Conservation (phyloP, 768 basidiomycete genomes). For the Lentinula sp. region DNA sequence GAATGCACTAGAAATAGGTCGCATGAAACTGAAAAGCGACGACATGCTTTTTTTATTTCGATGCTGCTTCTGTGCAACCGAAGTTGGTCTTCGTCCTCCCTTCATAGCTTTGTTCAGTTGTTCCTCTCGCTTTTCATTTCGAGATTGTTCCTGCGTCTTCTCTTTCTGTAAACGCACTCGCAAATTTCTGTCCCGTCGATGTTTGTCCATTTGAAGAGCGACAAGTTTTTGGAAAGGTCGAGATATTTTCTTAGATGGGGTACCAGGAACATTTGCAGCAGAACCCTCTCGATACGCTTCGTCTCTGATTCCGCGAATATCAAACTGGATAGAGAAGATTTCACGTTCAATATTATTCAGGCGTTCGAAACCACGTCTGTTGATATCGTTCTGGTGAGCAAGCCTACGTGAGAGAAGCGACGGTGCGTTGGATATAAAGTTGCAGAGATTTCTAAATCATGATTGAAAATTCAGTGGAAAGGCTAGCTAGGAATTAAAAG, state of each 20-base stretch:
- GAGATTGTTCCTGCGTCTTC: constrained; percentile 68
- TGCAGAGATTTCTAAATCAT: constrained; percentile 52
- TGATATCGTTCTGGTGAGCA: constrained; percentile 47
- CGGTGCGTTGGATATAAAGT: constrained; percentile 52
- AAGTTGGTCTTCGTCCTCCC: constrained; percentile 39
- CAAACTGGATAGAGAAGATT: constrained; percentile 54
- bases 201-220: constrained; percentile 70
- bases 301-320: constrained; percentile 68
- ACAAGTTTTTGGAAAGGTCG: constrained; percentile 68
- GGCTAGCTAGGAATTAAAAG: neutral
- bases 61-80: constrained; percentile 60
- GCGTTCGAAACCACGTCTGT: constrained; percentile 67
- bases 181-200: constrained; percentile 65
- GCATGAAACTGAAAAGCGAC: constrained; percentile 79
- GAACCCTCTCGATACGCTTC: constrained; percentile 64
- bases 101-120: constrained; percentile 70
- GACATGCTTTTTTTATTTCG: constrained; percentile 88
- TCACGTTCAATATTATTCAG: constrained; percentile 73
- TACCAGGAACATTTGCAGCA: constrained; percentile 33
- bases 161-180: constrained; percentile 69
- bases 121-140: constrained; percentile 69
- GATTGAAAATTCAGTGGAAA: constrained; percentile 11
- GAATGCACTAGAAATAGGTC: constrained; percentile 86
- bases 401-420: constrained; percentile 36
- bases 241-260: constrained; percentile 41